Evolutionary conservation across 2,329 filamentous ascomycete genomes (phyloP), one percentile per base, ranked within the genome.

Genomic region (Penicillium glabrum): DNA sequence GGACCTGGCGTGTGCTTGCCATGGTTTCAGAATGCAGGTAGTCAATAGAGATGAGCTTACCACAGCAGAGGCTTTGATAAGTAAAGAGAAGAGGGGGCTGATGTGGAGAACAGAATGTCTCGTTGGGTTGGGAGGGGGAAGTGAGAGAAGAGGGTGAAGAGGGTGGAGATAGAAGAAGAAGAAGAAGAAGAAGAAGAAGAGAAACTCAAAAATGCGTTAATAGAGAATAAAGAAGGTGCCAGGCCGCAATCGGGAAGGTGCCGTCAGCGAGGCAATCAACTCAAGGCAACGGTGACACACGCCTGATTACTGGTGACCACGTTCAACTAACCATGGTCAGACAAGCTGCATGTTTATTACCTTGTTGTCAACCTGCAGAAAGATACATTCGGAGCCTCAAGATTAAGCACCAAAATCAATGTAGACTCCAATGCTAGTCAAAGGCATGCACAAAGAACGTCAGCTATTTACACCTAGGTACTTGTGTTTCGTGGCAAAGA

Each of bases 281-380:
- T n/a, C 19, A 27, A 54, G 53, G 53, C 56, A 61, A 59, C 57
- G 48, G 59, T 61, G 51, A 59, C 59, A 61, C 59, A 43, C 31
- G 19, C 43, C 16, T 48, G 33, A n/a, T 35, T 21, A 35, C 31
- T 7, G 33, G 10, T n/a, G 19, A n/a, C 24, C 10, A 47, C 51
- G 37, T 46, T 10, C 10, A 19, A 41, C n/a, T 23, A 7, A 41
- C 14, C 19, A 13, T 3, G 10, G 39, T 41, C 39, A 41, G 39
- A 23, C 39, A 23, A 41, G n/a, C 19, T 10, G 23, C n/a, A 41
- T 41, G n/a, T 8, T n/a, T 14, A 21, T 23, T 41, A 41, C 10
- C 19, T 41, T 41, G 5, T 37, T 1, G 9, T 10, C 7, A 39
- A 23, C 39, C 7, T 19, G n/a, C 8, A 23, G 2, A 41, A 10